A percentile compares a stretch with the other conserved stretches of the same genome.
These are phyloP conservation scores for Bimuria novae-zelandiae DNA, from an alignment of 2,329 filamentous ascomycete genomes.

Conservation along the genomic window DNA sequence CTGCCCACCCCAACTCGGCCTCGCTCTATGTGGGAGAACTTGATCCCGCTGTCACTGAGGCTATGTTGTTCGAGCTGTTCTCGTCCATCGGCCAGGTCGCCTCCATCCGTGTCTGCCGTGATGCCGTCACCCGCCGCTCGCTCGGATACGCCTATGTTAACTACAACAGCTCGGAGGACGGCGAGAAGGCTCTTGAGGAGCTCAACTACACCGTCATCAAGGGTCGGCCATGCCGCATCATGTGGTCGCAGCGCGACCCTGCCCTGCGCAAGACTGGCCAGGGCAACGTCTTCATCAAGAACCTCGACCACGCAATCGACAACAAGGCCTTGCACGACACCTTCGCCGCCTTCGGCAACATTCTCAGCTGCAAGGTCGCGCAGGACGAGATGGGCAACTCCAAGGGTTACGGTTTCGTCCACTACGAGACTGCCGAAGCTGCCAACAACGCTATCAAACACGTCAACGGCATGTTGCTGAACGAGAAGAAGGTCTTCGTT, in stretches of 20 bases:
- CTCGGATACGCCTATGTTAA: constrained; percentile 99
- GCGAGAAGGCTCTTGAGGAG: constrained; percentile 98
- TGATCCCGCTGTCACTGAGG: constrained; percentile 95
- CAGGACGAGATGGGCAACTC: constrained; percentile 96
- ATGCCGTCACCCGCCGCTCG: constrained; percentile 96
- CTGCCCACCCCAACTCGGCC: constrained; percentile 89
- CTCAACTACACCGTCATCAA: constrained; percentile 99
- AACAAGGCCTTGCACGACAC: constrained; percentile 99
- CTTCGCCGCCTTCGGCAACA: constrained; percentile 97
- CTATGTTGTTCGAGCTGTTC: constrained; percentile 99
- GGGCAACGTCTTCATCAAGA: constrained; percentile 99
- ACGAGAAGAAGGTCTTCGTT: constrained; percentile 99
- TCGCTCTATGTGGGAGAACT: constrained; percentile 99
- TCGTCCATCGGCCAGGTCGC: constrained; percentile 98
- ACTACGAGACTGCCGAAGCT: constrained; percentile 99
- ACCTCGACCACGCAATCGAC: constrained; percentile 96
- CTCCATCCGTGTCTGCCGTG: constrained; percentile 99
- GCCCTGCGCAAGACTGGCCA: constrained; percentile 98
- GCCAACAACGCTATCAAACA: constrained; percentile 98
- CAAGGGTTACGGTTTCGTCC: constrained; percentile 98
- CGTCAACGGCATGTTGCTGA: constrained; percentile 98
- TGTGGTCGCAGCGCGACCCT: constrained; percentile 99
- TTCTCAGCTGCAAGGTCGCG: constrained; percentile 98
- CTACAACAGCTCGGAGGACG: constrained; percentile 97
- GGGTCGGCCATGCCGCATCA: constrained; percentile 98